A percentile compares a stretch with the other conserved stretches of the same genome.
Evolutionary conservation across 495 filamentous ascomycete species (phyloP).

Genomic region (Daldinia concentrica): DNA sequence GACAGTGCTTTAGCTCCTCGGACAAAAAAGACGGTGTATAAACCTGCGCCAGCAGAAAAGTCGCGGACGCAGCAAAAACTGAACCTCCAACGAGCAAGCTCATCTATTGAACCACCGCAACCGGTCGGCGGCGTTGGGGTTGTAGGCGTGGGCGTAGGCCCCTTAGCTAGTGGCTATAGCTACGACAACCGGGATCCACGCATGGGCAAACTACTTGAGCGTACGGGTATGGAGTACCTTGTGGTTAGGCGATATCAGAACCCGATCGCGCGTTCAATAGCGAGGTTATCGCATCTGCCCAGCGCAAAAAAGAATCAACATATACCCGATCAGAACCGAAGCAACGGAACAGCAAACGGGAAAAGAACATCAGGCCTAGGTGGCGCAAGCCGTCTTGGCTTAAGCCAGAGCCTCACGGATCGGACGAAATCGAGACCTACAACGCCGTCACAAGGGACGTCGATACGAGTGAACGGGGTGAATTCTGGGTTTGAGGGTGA

Average conservation of each 20-base stretch:
- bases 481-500: slow-evolving; percentile 54
- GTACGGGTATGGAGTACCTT: slow-evolving; percentile 70
- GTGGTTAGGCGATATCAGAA: slow-evolving; percentile 75
- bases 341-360: slow-evolving; percentile 36
- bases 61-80: slow-evolving; percentile 77
- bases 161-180: slow-evolving; percentile 51
- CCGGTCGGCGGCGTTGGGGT: slow-evolving; percentile 50
- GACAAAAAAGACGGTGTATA: slow-evolving; percentile 42
- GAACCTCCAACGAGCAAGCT: slow-evolving; percentile 73
- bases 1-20: slow-evolving; percentile 51
- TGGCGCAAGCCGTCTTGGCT: slow-evolving; percentile 46
- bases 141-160: slow-evolving; percentile 44
- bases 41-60: slow-evolving; percentile 57
- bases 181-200: slow-evolving; percentile 62
- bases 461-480: slow-evolving; percentile 45
- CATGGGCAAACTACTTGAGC: slow-evolving; percentile 65
- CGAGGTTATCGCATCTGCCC: slow-evolving; percentile 61
- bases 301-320: slow-evolving; percentile 57
- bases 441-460: slow-evolving; percentile 44
- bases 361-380: slow-evolving; percentile 39
- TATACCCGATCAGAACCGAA: slow-evolving; percentile 51
- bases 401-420: slow-evolving; percentile 54
- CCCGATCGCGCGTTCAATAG: slow-evolving; percentile 66
- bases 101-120: slow-evolving; percentile 66
- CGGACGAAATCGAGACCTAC: slow-evolving; percentile 41